These are phyloP conservation scores for Pugionium dolabratum DNA, from an alignment of 345 rosid species.

Conservation along the genomic window DNA sequence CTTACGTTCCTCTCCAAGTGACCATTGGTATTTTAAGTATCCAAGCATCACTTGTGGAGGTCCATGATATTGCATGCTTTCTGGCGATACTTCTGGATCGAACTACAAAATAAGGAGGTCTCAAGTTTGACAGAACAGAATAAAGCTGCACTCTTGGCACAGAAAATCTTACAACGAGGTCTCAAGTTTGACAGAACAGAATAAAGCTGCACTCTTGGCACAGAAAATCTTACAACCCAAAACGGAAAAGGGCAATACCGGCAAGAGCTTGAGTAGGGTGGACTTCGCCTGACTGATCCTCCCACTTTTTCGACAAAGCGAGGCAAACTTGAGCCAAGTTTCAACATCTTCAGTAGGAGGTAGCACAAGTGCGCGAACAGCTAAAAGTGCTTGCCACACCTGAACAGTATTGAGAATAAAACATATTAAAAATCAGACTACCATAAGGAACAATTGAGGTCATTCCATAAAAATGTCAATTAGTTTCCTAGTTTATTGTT, in stretches of 20 bases:
- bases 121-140: conserved; percentile 24
- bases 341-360: conserved; percentile 95
- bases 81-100: conserved; percentile 84
- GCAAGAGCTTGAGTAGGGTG: conserved; percentile 84
- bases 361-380: conserved; percentile 88
- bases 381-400: conserved; percentile 95
- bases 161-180: conserved; percentile 9
- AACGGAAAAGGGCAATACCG: conserved; percentile 49
- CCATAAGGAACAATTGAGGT: conserved; percentile 9
- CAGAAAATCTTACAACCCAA: conserved; percentile 13
- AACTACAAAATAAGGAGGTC: conserved; percentile 51
- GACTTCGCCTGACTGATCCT: conserved; percentile 97
- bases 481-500: conserved; percentile 17
- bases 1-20: conserved; percentile 94
- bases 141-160: conserved; percentile 20
- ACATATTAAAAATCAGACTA: conserved; percentile 19
- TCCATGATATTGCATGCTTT: conserved; percentile 71
- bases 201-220: conserved; percentile 21
- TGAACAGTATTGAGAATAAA: conserved; percentile 37
- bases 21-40: conserved; percentile 95
- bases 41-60: conserved; percentile 97
- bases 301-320: conserved; percentile 85
- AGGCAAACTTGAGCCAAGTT: conserved; percentile 94
- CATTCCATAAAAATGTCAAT: conserved; percentile 10
- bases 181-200: conserved; percentile 18